These are phyloP conservation scores for Tolypocladium sp. DNA, from an alignment of 2,329 filamentous ascomycete species.

Conservation along the genomic window DNA sequence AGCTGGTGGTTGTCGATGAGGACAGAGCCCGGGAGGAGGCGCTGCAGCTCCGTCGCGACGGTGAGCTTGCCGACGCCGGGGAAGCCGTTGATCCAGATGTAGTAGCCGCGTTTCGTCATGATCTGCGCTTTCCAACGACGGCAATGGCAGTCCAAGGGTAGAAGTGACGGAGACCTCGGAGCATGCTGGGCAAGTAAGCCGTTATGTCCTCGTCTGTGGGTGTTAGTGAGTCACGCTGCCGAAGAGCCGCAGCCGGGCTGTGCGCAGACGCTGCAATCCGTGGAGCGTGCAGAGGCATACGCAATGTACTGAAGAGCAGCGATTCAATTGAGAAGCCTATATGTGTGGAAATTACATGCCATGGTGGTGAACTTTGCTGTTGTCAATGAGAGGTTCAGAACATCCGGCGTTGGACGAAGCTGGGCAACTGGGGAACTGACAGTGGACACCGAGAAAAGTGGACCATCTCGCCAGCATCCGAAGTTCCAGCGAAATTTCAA, in stretches of 20 bases:
- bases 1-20: slow-evolving; percentile 20
- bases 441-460: background rate
- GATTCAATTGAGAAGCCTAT: background rate
- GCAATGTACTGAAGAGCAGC: too few relatives aligned
- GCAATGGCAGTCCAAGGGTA: background rate
- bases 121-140: background rate
- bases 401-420: too few relatives aligned
- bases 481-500: background rate
- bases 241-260: background rate
- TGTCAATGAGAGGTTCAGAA: background rate
- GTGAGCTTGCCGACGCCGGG: slow-evolving; percentile 21
- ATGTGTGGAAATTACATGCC: background rate
- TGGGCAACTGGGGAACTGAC: background rate
- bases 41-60: slow-evolving; percentile 16
- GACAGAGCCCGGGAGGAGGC: slow-evolving; percentile 12
- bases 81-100: slow-evolving; percentile 22
- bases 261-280: too few relatives aligned
- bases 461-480: background rate
- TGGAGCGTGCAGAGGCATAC: too few relatives aligned
- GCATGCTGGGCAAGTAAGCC: background rate
- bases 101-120: slow-evolving; percentile 1
- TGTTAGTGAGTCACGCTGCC: background rate
- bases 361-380: background rate
- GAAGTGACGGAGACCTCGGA: too few relatives aligned
- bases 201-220: background rate